Evolutionary conservation across 345 rosid genomes (phyloP), one percentile per base, ranked within the genome.

Genomic region (Cardamine occulta): DNA sequence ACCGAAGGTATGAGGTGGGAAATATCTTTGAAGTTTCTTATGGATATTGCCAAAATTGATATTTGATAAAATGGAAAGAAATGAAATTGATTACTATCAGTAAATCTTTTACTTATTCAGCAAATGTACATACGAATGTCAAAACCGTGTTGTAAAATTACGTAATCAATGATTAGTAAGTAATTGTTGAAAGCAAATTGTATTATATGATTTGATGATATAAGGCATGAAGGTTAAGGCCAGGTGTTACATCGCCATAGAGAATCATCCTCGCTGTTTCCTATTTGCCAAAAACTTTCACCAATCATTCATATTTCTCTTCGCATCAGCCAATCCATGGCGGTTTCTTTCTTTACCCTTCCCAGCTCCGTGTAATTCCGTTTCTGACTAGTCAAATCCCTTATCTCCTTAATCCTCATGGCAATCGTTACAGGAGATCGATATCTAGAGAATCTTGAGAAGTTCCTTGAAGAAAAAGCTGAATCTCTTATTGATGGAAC

Each of bases 391-490:
- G 1, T 52, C 64, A 26, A 63, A 69, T 5, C 49, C 74, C 68
- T 28, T 52, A 56, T 32, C 44, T 53, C 59, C 24, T 54, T 2
- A 7, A 52, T 34, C 58, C 10, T 39, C 49, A 93, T 93, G 97
- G 93, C 87, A 82, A 85, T 90, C 84, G 96, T 95, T 18, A 95
- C 97, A 13, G 99, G 99, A 56, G 99, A 95, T 83, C 96, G 96
- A 21, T 95, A 95, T 76, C 70, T 95, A 0, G 98, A 95, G 68
- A 85, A 85, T 68, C 88, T 95, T 31, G 91, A 88, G 45, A 83
- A 80, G 59, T 95, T 95, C 83, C 90, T 95, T 2, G 96, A 90
- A n/a, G 76, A 83, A 4, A 85, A 87, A 7, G 93, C 96, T 21
- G 99, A 86, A 8, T 71, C 84, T 17, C 83, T 95, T 18, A 78